Conservation (phyloP, 331 rosid species). For the Cydonia oblonga region DNA sequence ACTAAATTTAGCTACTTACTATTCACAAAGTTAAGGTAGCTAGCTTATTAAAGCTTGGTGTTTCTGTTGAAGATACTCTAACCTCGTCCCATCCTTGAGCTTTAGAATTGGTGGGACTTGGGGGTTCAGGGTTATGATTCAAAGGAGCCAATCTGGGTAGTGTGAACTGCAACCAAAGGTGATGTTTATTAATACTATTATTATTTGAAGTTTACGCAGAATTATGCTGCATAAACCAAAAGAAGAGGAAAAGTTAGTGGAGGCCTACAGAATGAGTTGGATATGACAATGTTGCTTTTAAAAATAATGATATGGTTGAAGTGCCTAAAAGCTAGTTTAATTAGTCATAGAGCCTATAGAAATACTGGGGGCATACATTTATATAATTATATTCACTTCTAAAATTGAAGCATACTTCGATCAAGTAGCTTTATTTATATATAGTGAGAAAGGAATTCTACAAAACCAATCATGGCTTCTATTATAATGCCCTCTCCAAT, state of each 20-base stretch:
- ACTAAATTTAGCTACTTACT: too few relatives aligned
- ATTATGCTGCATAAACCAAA: background rate
- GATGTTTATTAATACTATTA: too few relatives aligned
- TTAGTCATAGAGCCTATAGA: background rate
- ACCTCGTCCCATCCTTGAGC: background rate
- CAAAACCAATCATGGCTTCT: background rate
- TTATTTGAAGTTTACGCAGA: background rate
- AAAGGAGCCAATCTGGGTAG: background rate
- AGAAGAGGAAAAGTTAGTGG: background rate
- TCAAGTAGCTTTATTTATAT: background rate
- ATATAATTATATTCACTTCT: background rate
- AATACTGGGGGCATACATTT: background rate
- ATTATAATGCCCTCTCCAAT: background rate
- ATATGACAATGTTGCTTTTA: background rate
- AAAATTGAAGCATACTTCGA: background rate
- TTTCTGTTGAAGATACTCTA: too few relatives aligned
- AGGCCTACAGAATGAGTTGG: background rate
- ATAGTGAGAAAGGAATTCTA: background rate
- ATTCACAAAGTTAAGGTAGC: too few relatives aligned
- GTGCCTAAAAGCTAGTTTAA: background rate
- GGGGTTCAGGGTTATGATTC: background rate
- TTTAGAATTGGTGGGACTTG: slow-evolving; percentile 5
- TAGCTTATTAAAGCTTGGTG: too few relatives aligned
- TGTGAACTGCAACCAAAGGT: slow-evolving; percentile 9
- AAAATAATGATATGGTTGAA: background rate